These are phyloP conservation scores for Picea sitchensis DNA, from an alignment of 75 land plant genomes.

Conservation along the genomic window DNA sequence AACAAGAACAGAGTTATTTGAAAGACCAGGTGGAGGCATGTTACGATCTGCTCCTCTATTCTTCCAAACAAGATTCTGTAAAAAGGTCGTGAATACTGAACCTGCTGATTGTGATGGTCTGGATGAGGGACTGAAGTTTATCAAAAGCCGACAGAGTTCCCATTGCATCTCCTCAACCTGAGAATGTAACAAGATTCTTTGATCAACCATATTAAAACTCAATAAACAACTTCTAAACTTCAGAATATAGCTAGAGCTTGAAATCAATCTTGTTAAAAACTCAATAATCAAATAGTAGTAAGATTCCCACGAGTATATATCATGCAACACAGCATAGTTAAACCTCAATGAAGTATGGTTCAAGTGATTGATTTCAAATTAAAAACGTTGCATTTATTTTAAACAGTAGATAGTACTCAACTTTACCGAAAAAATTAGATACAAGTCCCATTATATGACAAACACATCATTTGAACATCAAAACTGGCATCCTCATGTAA, in stretches of 20 bases:
- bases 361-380: neutral
- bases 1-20: slow-evolving; percentile 77
- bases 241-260: neutral
- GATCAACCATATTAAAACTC: neutral
- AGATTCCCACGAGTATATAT: neutral
- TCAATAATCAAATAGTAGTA: neutral
- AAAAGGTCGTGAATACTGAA: slow-evolving; percentile 71
- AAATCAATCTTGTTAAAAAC: neutral
- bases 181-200: slow-evolving; percentile 2
- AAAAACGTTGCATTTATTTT: no score
- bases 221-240: neutral
- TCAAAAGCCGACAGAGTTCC: slow-evolving; percentile 68
- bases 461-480: no score
- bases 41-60: slow-evolving; percentile 77
- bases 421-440: no score
- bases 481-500: no score
- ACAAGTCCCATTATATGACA: no score
- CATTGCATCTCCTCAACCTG: slow-evolving; percentile 97
- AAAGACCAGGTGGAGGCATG: slow-evolving; percentile 64
- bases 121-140: slow-evolving; percentile 67
- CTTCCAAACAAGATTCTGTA: slow-evolving; percentile 70
- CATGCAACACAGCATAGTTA: neutral
- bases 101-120: slow-evolving; percentile 53
- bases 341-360: neutral
- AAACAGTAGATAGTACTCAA: no score